Evolutionary conservation across 768 basidiomycete species (phyloP).

Genomic region (Suillus plorans): DNA sequence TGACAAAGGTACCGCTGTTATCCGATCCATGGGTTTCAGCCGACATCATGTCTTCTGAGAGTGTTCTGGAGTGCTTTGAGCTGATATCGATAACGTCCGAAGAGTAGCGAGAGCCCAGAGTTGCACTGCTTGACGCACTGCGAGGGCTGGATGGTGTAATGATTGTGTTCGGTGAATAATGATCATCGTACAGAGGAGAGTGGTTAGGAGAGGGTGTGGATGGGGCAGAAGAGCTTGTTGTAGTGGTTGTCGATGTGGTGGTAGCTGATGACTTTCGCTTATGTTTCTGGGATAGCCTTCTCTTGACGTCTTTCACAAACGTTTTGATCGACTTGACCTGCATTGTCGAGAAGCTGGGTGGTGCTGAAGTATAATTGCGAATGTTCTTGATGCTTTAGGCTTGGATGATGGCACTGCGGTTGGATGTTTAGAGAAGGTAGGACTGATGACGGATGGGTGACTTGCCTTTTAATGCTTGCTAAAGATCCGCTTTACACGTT

Average conservation of each 20-base stretch:
- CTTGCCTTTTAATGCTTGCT: not conserved
- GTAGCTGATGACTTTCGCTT: slow-evolving; percentile 14
- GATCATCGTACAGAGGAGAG: not conserved
- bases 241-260: slow-evolving; percentile 10
- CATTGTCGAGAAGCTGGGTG: slow-evolving; percentile 17
- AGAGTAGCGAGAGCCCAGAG: not conserved
- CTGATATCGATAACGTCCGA: slow-evolving; percentile 25
- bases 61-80: slow-evolving; percentile 4
- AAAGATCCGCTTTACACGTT: slow-evolving; percentile 11
- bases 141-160: slow-evolving; percentile 16
- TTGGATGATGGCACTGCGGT: not conserved
- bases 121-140: slow-evolving; percentile 2
- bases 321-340: slow-evolving; percentile 32
- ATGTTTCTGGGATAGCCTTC: slow-evolving; percentile 24
- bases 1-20: slow-evolving; percentile 21
- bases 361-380: not conserved
- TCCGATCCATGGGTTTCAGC: slow-evolving; percentile 14
- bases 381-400: not conserved
- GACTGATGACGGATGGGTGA: not conserved
- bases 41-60: slow-evolving; percentile 1
- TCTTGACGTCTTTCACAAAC: slow-evolving; percentile 32
- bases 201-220: slow-evolving; percentile 11
- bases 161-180: slow-evolving; percentile 4
- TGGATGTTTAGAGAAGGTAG: not conserved
- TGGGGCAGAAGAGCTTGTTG: slow-evolving; percentile 12